phyloP scores from a whole-genome alignment of 2,329 filamentous ascomycete genomes.

The Scedosporium aurantiacum region DNA sequence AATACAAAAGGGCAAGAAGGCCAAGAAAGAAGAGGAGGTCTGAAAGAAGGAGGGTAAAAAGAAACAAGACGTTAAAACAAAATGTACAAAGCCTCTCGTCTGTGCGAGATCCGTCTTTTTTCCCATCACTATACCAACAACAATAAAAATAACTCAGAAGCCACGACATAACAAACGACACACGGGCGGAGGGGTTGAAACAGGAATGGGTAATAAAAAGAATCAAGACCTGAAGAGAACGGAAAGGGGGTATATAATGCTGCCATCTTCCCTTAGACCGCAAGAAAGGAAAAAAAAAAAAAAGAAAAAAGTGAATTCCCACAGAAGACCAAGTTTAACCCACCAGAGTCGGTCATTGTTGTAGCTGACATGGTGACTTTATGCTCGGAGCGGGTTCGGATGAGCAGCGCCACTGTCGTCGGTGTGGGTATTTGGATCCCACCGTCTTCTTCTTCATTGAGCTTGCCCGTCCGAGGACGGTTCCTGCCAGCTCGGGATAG shows the following conservation, averaged over 20 bases:
- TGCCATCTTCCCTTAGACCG: conserved; percentile 9
- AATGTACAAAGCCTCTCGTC: not conserved
- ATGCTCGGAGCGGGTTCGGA: too few species aligned
- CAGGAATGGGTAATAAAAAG: not conserved
- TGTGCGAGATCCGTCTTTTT: too few species aligned
- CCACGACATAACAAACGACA: not conserved
- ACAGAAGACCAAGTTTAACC: not conserved
- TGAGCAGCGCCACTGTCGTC: too few species aligned
- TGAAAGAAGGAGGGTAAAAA: conserved; percentile 6
- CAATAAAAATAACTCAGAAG: not conserved
- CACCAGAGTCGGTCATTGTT: too few species aligned
- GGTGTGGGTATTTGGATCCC: too few species aligned
- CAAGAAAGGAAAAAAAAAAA: too few species aligned
- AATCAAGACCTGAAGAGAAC: not conserved
- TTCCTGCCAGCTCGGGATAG: too few species aligned
- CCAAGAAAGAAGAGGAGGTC: conserved; percentile 1
- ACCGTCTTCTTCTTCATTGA: too few species aligned
- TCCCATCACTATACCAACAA: too few species aligned
- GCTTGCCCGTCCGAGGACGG: too few species aligned
- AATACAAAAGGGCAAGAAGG: conserved; percentile 6
- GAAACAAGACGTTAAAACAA: conserved; percentile 12
- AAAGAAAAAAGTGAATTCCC: conserved; percentile 6
- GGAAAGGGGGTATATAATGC: not conserved
- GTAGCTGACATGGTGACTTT: too few species aligned
- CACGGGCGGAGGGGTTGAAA: not conserved